Base-by-base conservation (phyloP, 2,329 filamentous ascomycete genomes). In the Emericellopsis cladophorae region DNA sequence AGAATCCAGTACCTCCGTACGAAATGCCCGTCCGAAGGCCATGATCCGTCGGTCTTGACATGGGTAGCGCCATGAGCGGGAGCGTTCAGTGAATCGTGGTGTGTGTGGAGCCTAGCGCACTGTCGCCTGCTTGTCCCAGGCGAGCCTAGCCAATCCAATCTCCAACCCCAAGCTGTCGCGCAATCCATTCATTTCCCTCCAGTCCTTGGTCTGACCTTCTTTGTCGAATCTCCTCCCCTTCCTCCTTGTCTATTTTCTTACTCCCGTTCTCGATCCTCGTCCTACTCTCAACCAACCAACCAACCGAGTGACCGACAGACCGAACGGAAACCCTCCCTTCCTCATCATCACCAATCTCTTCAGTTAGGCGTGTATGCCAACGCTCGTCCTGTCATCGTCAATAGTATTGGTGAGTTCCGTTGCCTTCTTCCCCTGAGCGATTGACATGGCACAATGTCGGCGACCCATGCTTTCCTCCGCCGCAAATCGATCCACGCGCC, bases 121-220 rank as follows among this genome's bases (percentile, higher is more conserved):
- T 22, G 36, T 18, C 22, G 36, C 37, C 26, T 22, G 37, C 37
- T 29, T 32, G 37, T 18, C 26, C 14, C 26, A 32, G 26, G 32
- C 32, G 9, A 35, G 5, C 18, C n/a, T 35, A 21, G 37, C 37
- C 37, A 40, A 40, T 40, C 37, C 37, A 40, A 40, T 40, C 37
- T 40, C 37, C 37, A 40, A 32, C 33, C 37, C 24, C 21, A 22
- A 40, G 37, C 37, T 40, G 37, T 40, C 37, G 37, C 37, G 37
- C 37, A 24, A 40, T 32, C 37, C 37, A 40, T 40, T 40, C 37
- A 40, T 40, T 40, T 40, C 37, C 37, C 37, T 39, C 37, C 31
- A 29, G 23, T 22, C 18, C 24, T n/a, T 31, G 22, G 12, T 16
- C 37, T 8, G 12, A 39, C 37, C 37, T 21, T 9, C 32, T 35